Evolutionary conservation across 2,329 filamentous ascomycete species (phyloP).

Genomic region (Ophiostoma sp.): DNA sequence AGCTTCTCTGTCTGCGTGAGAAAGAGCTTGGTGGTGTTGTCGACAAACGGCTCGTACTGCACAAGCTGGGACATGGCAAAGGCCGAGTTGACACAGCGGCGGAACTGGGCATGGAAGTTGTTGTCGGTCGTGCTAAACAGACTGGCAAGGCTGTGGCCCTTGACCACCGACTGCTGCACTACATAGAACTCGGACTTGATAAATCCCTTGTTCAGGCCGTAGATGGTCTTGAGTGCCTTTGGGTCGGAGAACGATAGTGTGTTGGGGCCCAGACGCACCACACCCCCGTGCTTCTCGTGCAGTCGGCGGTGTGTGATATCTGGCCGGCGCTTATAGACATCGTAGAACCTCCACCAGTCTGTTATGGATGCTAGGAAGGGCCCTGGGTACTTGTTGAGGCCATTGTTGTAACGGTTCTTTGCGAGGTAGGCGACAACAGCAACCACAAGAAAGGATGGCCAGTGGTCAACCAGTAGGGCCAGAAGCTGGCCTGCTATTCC

Average conservation of each 20-base stretch:
- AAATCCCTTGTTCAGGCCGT: constrained; percentile 77
- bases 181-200: constrained; percentile 79
- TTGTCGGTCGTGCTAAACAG: constrained; percentile 75
- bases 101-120: constrained; percentile 67
- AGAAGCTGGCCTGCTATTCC: constrained; percentile 36
- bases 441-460: constrained; percentile 38
- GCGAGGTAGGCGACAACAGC: constrained; percentile 40
- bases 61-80: constrained; percentile 74
- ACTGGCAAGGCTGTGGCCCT: constrained; percentile 62
- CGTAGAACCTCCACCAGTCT: constrained; percentile 69
- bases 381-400: constrained; percentile 67
- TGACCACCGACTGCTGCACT: constrained; percentile 67
- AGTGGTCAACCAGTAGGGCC: constrained; percentile 39
- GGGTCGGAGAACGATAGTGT: constrained; percentile 68
- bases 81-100: constrained; percentile 68
- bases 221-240: constrained; percentile 67
- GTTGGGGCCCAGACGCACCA: constrained; percentile 72
- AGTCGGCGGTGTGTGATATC: constrained; percentile 63
- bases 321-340: constrained; percentile 59
- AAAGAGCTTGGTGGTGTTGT: constrained; percentile 67
- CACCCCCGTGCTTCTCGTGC: constrained; percentile 65
- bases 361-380: constrained; percentile 62
- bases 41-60: constrained; percentile 75
- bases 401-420: constrained; percentile 49
- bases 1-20: constrained; percentile 56